phyloP scores from a whole-genome alignment of 2,329 filamentous ascomycete genomes.

The Capronia coronata region DNA sequence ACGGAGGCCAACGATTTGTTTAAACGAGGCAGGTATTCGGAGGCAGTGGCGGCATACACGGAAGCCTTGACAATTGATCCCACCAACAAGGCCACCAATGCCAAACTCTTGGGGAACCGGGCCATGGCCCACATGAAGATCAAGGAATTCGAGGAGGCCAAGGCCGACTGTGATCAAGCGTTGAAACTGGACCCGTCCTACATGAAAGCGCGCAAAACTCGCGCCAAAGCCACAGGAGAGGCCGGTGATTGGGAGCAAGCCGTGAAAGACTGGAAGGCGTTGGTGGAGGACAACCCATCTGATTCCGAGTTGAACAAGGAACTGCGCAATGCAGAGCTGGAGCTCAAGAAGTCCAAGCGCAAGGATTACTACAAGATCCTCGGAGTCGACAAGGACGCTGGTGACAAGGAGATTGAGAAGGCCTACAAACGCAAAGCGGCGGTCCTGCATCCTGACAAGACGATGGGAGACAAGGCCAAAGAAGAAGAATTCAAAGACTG shows the following conservation, averaged over 20 bases:
- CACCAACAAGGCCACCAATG: slow-evolving; percentile 82
- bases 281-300: slow-evolving; percentile 74
- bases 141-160: slow-evolving; percentile 74
- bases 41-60: slow-evolving; percentile 78
- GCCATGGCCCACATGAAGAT: slow-evolving; percentile 73
- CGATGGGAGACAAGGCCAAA: slow-evolving; percentile 74
- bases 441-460: slow-evolving; percentile 95
- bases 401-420: slow-evolving; percentile 83
- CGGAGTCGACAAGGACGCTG: slow-evolving; percentile 75
- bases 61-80: slow-evolving; percentile 80
- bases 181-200: slow-evolving; percentile 77
- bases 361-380: slow-evolving; percentile 99
- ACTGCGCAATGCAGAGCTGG: slow-evolving; percentile 80
- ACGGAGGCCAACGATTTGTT: slow-evolving; percentile 86
- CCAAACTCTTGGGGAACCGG: slow-evolving; percentile 89
- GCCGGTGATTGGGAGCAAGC: slow-evolving; percentile 89
- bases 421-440: slow-evolving; percentile 94
- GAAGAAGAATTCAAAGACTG: slow-evolving; percentile 96
- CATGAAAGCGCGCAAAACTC: slow-evolving; percentile 85
- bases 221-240: slow-evolving; percentile 80
- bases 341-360: slow-evolving; percentile 93
- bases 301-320: slow-evolving; percentile 78
- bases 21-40: slow-evolving; percentile 73
- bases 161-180: slow-evolving; percentile 79
- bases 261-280: slow-evolving; percentile 77